Conservation (phyloP, 345 rosid species). For the Rhodomyrtus tomentosa region DNA sequence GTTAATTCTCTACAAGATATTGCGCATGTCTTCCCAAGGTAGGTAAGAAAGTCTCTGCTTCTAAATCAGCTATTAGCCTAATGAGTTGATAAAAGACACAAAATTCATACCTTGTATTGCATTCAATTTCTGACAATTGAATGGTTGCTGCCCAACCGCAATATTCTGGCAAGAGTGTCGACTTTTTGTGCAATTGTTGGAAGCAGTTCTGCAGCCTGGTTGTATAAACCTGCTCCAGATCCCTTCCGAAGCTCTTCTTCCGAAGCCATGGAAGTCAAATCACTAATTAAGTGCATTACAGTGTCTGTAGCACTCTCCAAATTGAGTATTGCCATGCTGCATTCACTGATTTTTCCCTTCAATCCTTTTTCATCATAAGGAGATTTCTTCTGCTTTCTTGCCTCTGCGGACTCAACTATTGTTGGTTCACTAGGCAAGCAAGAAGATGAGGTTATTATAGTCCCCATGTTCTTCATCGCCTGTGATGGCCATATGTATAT, state of each 20-base stretch:
- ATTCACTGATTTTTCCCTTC: slow-evolving; percentile 25
- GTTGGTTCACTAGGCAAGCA: slow-evolving; percentile 2
- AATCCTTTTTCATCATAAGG: slow-evolving; percentile 2
- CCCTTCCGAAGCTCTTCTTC: slow-evolving; percentile 22
- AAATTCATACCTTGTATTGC: not conserved
- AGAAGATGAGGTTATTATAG: not conserved
- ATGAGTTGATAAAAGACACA: not conserved
- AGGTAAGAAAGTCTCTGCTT: not conserved
- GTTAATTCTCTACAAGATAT: not conserved
- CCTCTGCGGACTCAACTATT: slow-evolving; percentile 2
- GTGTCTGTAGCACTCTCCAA: slow-evolving; percentile 32
- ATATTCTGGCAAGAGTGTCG: slow-evolving; percentile 18
- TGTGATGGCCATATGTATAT: not conserved
- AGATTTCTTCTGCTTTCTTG: not conserved
- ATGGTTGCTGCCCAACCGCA: slow-evolving; percentile 5
- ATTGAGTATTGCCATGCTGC: slow-evolving; percentile 38
- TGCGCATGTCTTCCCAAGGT: not conserved
- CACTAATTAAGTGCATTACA: slow-evolving; percentile 23
- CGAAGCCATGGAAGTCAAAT: slow-evolving; percentile 17
- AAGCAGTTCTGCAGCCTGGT: slow-evolving; percentile 34
- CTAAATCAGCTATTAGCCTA: not conserved
- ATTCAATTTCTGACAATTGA: not conserved
- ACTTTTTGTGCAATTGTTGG: slow-evolving; percentile 40
- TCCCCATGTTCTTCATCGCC: not conserved
- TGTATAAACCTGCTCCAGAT: slow-evolving; percentile 18